Conservation (phyloP, 2,329 filamentous ascomycete species). For the Fusarium sp. region DNA sequence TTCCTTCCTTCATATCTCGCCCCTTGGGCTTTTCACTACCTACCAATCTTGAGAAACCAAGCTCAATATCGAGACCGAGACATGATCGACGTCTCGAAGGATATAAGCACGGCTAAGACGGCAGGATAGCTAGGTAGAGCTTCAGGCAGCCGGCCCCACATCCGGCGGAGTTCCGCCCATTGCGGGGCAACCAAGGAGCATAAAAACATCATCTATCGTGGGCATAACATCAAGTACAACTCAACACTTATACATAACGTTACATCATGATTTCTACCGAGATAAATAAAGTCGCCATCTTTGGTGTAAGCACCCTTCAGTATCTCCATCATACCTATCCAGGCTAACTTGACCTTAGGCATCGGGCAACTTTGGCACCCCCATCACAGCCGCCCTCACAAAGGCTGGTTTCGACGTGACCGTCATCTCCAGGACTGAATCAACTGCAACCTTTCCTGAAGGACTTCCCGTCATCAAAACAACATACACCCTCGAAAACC, state of each 20-base stretch:
- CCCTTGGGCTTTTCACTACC: background rate
- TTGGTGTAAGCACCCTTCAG: conserved; percentile 9
- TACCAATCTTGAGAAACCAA: background rate
- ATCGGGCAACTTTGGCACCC: conserved; percentile 32
- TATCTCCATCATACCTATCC: accelerated
- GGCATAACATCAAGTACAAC: background rate
- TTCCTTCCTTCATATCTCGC: background rate
- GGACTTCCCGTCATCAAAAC: background rate
- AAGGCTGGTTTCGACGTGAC: conserved; percentile 20
- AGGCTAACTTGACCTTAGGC: conserved; percentile 13
- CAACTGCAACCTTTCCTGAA: conserved; percentile 20
- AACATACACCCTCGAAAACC: background rate
- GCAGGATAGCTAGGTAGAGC: background rate
- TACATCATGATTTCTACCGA: conserved; percentile 12
- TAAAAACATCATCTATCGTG: background rate
- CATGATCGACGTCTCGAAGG: background rate
- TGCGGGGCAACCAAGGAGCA: background rate
- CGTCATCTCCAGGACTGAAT: conserved; percentile 27
- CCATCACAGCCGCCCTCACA: conserved; percentile 27
- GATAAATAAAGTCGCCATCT: conserved; percentile 15
- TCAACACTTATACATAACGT: background rate
- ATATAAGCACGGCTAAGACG: background rate
- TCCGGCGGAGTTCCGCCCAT: background rate
- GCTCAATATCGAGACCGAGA: background rate
- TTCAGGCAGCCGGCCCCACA: background rate